phyloP scores from a whole-genome alignment of 805 yeast genomes.

The Gaillardinia entomophila region DNA sequence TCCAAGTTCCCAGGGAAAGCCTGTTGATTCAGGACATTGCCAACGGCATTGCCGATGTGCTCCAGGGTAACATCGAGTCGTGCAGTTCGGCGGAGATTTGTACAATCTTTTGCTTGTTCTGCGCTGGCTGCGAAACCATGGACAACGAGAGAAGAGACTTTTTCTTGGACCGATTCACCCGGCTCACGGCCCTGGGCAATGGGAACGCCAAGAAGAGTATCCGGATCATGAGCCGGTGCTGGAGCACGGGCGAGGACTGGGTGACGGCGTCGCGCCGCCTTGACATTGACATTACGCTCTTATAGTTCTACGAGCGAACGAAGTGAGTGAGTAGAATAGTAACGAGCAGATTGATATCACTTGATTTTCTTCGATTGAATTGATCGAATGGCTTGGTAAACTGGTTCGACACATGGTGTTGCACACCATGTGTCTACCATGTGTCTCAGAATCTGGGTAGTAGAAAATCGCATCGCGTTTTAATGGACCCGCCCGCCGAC shows the following conservation, averaged over 20 bases:
- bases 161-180: slow-evolving; percentile 33
- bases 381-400: no score
- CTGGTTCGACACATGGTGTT: no score
- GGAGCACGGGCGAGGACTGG: slow-evolving; percentile 53
- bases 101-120: slow-evolving; percentile 48
- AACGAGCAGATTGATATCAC: no score
- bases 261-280: slow-evolving; percentile 36
- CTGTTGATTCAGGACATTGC: slow-evolving; percentile 44
- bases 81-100: slow-evolving; percentile 51
- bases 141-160: slow-evolving; percentile 29
- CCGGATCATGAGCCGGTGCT: slow-evolving; percentile 44
- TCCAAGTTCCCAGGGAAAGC: slow-evolving; percentile 41
- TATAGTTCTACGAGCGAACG: no score
- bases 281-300: slow-evolving; percentile 40
- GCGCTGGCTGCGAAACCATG: slow-evolving; percentile 54
- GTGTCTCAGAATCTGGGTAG: no score
- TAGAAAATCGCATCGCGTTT: no score
- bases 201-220: slow-evolving; percentile 41
- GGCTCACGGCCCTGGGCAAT: slow-evolving; percentile 38
- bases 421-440: no score
- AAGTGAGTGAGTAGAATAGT: no score
- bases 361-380: no score
- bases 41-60: slow-evolving; percentile 28
- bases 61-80: slow-evolving; percentile 36
- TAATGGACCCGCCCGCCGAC: no score